Evolutionary conservation across 2,329 filamentous ascomycete species (phyloP).

Genomic region (Coleophoma crateriformis): DNA sequence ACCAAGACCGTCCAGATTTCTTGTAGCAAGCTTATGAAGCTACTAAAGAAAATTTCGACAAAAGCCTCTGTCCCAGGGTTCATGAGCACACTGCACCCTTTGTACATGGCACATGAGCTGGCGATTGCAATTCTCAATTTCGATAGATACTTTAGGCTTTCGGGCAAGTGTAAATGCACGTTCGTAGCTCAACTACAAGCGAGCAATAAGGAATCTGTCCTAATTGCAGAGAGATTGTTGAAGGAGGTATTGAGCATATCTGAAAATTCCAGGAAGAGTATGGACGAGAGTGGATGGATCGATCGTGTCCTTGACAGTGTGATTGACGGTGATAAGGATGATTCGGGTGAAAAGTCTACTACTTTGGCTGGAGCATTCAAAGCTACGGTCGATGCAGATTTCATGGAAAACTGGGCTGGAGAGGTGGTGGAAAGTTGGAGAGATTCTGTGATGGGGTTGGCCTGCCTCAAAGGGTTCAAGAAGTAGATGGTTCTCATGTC

Average conservation of each 20-base stretch:
- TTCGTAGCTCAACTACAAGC: neutral
- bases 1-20: neutral
- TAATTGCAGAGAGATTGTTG: conserved; percentile 9
- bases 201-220: neutral
- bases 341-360: conserved; percentile 1
- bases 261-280: conserved; percentile 16
- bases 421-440: conserved; percentile 26
- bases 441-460: conserved; percentile 23
- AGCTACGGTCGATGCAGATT: conserved; percentile 18
- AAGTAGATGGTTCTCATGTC: no score
- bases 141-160: conserved; percentile 8
- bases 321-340: conserved; percentile 3
- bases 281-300: conserved; percentile 28
- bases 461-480: conserved; percentile 10
- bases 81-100: conserved; percentile 16
- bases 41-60: neutral
- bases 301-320: conserved; percentile 22
- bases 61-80: conserved; percentile 8
- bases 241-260: conserved; percentile 13
- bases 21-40: neutral
- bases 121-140: conserved; percentile 13
- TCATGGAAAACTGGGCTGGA: conserved; percentile 27
- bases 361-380: conserved; percentile 12
- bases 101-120: conserved; percentile 23
- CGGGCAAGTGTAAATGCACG: conserved; percentile 8